Evolutionary conservation across 2,329 filamentous ascomycete species (phyloP), one percentile per base, ranked within the genome.

Genomic region (Aspergillus sp.): DNA sequence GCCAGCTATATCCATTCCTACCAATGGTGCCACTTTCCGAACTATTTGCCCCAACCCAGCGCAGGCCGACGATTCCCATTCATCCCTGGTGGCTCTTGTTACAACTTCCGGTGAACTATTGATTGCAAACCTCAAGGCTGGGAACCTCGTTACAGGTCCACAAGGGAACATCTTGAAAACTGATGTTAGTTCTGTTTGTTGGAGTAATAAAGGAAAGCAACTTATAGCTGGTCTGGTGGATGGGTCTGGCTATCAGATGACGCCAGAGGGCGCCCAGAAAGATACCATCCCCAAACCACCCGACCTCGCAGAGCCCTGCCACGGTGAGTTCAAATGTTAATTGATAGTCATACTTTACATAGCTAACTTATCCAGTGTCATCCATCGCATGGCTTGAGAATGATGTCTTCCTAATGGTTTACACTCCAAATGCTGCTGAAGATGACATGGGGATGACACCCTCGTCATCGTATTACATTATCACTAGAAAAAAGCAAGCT

Each of bases 201-300:
- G 96, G 95, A 99, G 95, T 73, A 89, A 86, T 60, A 91, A 88
- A 71, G 95, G 95, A 47, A 99, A 96, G 73, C 93, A 98, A 71
- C 80, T 99, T 44, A 88, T 96, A 45, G 93, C 91, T 64, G 95
- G 96, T 15, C 80, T 95, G 65, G 86, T 82, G 6, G 86, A 97
- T 74, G 95, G 95, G 57, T 87, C 86, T 12, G 87, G 89, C 52
- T 83, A 84, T 56, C 93, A 97, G 73, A 88, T 98, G 84, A 91
- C 90, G 7, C 90, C 89, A 0, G 85, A 91, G 66, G 93, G 93
- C 47, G 83, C 83, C 41, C 81, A 84, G 27, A 95, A 93, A 75
- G 92, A 83, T 37, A 82, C 87, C 52, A 90, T 99, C 47, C 91
- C 93, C 22, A 85, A 86, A 58, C 91, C 93, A 3, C 86, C 90